Percentiles rank a stretch among this genome's conserved stretches.
phyloP scores from a whole-genome alignment of 2,329 filamentous ascomycete species.

The Parascedosporium putredinis region DNA sequence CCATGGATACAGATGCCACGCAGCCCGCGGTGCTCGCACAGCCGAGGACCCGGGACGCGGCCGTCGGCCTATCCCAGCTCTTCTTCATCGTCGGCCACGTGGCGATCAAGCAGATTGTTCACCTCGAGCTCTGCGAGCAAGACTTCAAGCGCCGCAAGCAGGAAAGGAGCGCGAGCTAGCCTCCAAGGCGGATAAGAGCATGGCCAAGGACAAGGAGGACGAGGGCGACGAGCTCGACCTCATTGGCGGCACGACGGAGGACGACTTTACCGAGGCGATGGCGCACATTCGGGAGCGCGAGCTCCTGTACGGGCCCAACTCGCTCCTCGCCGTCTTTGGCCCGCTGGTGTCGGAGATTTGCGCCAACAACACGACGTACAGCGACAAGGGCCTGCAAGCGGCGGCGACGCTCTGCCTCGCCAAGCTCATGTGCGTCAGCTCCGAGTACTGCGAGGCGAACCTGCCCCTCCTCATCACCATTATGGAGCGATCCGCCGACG shows the following conservation, averaged over 20 bases:
- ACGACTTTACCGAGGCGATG: slow-evolving; percentile 84
- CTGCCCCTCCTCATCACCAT: slow-evolving; percentile 93
- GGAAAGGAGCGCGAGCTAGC: slow-evolving; percentile 64
- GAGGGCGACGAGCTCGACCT: slow-evolving; percentile 87
- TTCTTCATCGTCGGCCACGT: slow-evolving; percentile 94
- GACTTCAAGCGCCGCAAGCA: slow-evolving; percentile 97
- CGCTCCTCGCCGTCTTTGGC: slow-evolving; percentile 81
- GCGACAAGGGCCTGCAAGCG: slow-evolving; percentile 80
- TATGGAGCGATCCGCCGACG: slow-evolving; percentile 85
- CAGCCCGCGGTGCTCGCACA: slow-evolving; percentile 16
- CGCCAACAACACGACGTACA: slow-evolving; percentile 85
- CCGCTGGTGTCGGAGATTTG: slow-evolving; percentile 89
- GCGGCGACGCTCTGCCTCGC: slow-evolving; percentile 90
- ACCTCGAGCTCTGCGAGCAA: slow-evolving; percentile 91
- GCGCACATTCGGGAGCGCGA: slow-evolving; percentile 75
- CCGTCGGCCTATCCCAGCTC: slow-evolving; percentile 75
- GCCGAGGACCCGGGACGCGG: slow-evolving; percentile 51
- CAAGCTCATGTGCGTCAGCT: slow-evolving; percentile 97
- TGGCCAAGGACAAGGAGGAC: slow-evolving; percentile 45
- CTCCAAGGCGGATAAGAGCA: slow-evolving; percentile 29
- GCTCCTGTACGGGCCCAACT: slow-evolving; percentile 70
- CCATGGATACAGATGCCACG: slow-evolving; percentile 12
- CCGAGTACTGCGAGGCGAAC: slow-evolving; percentile 91
- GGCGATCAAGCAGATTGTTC: slow-evolving; percentile 97
- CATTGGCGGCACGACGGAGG: slow-evolving; percentile 91